A percentile compares a stretch with the other conserved stretches of the same genome.
These are phyloP conservation scores for Hyparrhenia diplandra DNA, from an alignment of 176 grass and related monocot genomes.

Conservation along the genomic window DNA sequence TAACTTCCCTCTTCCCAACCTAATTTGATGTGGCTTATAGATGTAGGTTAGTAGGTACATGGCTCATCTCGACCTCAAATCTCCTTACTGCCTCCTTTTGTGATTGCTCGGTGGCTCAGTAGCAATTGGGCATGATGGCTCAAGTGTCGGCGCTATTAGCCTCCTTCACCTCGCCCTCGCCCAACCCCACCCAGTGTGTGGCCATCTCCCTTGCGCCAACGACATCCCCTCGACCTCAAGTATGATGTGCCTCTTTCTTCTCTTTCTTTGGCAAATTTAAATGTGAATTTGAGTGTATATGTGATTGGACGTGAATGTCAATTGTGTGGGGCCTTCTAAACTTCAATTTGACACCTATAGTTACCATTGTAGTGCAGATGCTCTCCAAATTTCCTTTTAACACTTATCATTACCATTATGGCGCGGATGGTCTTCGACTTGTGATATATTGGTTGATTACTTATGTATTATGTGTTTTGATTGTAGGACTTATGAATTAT, in stretches of 20 bases:
- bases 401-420: neutral
- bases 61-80: neutral
- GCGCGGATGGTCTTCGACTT: neutral
- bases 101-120: neutral
- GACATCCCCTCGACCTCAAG: neutral
- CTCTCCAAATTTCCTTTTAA: neutral
- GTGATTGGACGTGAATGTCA: neutral
- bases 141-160: neutral
- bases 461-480: neutral
- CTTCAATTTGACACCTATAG: neutral
- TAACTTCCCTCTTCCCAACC: neutral
- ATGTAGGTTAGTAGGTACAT: no score
- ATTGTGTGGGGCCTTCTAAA: neutral
- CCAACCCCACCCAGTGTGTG: no score
- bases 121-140: neutral
- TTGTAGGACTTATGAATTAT: neutral
- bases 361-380: neutral
- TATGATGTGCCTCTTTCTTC: neutral
- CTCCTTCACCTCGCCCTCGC: neutral
- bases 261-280: neutral
- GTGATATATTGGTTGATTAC: neutral
- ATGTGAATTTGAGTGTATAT: neutral
- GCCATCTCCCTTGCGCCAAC: neutral
- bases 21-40: no score
- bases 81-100: neutral